Base-by-base conservation (phyloP, 345 rosid species). In the Camelina laxa region DNA sequence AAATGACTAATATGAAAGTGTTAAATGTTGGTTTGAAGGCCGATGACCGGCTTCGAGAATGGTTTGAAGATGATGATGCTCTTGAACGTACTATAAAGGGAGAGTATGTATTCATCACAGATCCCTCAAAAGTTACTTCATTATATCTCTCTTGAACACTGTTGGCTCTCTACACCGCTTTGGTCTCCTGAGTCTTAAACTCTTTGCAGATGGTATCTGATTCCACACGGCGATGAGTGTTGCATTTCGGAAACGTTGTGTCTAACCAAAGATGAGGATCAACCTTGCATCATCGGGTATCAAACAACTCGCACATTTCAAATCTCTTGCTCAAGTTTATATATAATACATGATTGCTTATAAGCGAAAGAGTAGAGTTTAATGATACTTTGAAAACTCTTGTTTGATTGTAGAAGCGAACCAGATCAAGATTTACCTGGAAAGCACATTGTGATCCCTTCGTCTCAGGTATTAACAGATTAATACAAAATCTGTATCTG, bases 31-130 rank as follows among this genome's bases (percentile, higher is more conserved):
- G 17, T 62, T 50, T 80, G 58, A 69, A 81, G 82, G 86, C 84
- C 10, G 83, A 72, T 73, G 82, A 75, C 47, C 66, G 81, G 60
- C 65, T 83, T 59, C 64, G 69, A 15, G 74, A 69, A 42, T 83
- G 86, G 84, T 83, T 83, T 65, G 82, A 75, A 36, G 96, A 91
- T 42, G 70, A 87, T 54, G 97, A 94, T 15, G 97, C 92, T 8
- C 87, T 90, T 47, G 97, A 90, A 79, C 90, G 89, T 50, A 83
- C 96, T 53, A 78, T 94, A 20, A 83, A 65, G 8, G 99, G 93
- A 78, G 93, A 91, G 93, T 90, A 84, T 27, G 96, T 83, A n/a
- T 27, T 60, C 59, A 76, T 60, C 59, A 76, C 69, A 27, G 53
- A 50, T 64, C 24, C 60, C 17, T 65, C 39, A 9, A 12, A 44